Evolutionary conservation across 176 grass and related monocot species (phyloP), one percentile per base, ranked within the genome.

Genomic region (Tillandsia leiboldiana): DNA sequence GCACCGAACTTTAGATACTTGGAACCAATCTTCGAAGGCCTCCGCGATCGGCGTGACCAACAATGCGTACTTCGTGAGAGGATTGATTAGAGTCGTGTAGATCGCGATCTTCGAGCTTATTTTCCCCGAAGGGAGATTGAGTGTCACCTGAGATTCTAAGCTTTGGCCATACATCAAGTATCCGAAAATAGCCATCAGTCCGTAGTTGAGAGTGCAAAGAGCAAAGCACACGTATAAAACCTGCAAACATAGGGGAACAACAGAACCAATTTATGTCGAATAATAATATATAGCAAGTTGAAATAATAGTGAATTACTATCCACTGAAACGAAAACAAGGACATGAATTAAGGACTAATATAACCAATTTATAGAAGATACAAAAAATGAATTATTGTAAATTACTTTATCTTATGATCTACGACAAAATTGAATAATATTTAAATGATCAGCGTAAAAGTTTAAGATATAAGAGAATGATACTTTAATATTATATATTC

Each of bases 81-180:
- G 92, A 49, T 91, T 96, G 80, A 96, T 83, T 11, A 96, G 64
- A 18, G 92, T 91, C 1, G 85, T 89, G 85, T 91, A 96, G 64
- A 89, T 91, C 2, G 92, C 92, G 15, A 96, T 49, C 22, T 77
- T 83, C 50, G 92, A 83, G 69, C 72, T 79, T 2, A 86, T 1
- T 11, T 70, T 80, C 22, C 74, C 75, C 2, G 83, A 56, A 20
- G 85, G 83, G 12, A 96, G 88, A 67, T 96, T 91, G 0, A 96
- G 73, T 9, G 88, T 96, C 54, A 96, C 84, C 22, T 96, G 92
- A 15, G 92, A 96, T 27, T 70, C 64, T 20, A 91, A 27, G 3
- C 83, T 79, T 33, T 79, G 14, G 1, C 92, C 92, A 24, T 82
- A 96, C 92, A 96, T 96, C 68, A 88, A 68, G 81, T 96, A 96